A percentile compares a stretch with the other conserved stretches of the same genome.
phyloP scores from a whole-genome alignment of 2,329 filamentous ascomycete species.

The Aspergillus calidoustus region DNA sequence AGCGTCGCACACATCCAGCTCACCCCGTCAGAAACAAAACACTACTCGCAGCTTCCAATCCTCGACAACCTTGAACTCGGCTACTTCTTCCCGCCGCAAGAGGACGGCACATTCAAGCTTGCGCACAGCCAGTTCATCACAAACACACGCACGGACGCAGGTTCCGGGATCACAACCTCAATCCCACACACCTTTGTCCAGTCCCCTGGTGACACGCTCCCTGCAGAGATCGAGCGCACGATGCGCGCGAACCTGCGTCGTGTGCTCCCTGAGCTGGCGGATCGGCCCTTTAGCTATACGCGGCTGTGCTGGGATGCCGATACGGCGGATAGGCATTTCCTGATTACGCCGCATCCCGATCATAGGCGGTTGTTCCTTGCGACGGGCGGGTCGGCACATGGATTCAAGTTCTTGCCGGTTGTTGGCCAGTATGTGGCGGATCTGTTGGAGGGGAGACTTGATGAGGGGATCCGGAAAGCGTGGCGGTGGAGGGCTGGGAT shows the following conservation, averaged over 20 bases:
- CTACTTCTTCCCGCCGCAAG: conserved; percentile 7
- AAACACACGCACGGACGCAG: conserved; percentile 2
- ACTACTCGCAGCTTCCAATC: conserved; percentile 1
- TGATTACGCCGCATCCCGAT: conserved; percentile 52
- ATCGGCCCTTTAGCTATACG: not conserved
- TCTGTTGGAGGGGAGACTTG: conserved; percentile 33
- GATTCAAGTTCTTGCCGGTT: conserved; percentile 37
- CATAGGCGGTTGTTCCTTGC: conserved; percentile 49
- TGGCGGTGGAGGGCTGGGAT: conserved; percentile 28
- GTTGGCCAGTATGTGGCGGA: conserved; percentile 36
- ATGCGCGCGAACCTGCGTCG: not conserved
- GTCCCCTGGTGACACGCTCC: not conserved
- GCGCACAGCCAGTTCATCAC: conserved; percentile 11
- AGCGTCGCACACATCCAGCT: not conserved
- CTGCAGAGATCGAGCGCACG: not conserved
- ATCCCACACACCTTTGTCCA: not conserved
- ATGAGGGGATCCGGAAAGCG: conserved; percentile 29
- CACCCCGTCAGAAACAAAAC: not conserved
- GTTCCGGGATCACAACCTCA: not conserved
- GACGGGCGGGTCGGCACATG: conserved; percentile 37
- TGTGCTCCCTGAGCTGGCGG: not conserved
- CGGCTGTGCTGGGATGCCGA: conserved; percentile 1
- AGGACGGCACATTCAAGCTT: conserved; percentile 4
- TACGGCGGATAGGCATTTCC: conserved; percentile 38
- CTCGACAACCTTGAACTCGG: conserved; percentile 10